A percentile compares a stretch with the other conserved stretches of the same genome.
Evolutionary conservation across 2,329 filamentous ascomycete genomes (phyloP).

Genomic region (Xylaria sp.): DNA sequence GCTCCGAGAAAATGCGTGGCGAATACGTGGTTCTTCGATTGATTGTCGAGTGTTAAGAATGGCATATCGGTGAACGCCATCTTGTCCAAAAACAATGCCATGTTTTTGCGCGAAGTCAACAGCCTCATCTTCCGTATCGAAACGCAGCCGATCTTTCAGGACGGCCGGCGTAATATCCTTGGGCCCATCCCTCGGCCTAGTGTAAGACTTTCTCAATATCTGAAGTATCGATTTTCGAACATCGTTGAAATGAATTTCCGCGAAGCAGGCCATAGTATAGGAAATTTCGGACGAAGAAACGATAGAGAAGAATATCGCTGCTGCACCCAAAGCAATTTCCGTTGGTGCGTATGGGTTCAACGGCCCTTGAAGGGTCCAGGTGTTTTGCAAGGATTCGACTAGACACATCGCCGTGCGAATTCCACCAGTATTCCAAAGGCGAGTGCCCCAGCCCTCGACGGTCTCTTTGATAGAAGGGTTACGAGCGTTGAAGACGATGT

Average conservation of each 20-base stretch:
- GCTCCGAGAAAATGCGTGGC: constrained; percentile 64
- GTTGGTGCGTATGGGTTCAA: constrained; percentile 61
- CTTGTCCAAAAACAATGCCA: constrained; percentile 60
- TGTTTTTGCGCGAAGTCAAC: constrained; percentile 71
- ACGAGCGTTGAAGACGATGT: constrained; percentile 69
- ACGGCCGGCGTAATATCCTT: constrained; percentile 68
- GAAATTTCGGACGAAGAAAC: constrained; percentile 66
- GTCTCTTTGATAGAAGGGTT: constrained; percentile 68
- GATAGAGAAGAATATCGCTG: constrained; percentile 68
- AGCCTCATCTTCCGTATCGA: constrained; percentile 74
- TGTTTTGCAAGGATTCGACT: constrained; percentile 69
- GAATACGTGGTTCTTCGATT: constrained; percentile 60
- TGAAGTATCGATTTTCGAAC: constrained; percentile 68
- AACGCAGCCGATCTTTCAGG: constrained; percentile 68
- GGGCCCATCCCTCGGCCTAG: constrained; percentile 65
- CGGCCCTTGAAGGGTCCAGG: constrained; percentile 66
- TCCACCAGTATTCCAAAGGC: constrained; percentile 65
- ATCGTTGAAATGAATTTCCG: constrained; percentile 72
- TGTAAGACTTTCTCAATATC: constrained; percentile 64
- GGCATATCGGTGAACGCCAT: constrained; percentile 54
- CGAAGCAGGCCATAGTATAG: constrained; percentile 76
- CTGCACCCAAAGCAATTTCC: constrained; percentile 60
- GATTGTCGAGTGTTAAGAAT: constrained; percentile 56
- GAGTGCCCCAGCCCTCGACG: constrained; percentile 64
- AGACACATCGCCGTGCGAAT: constrained; percentile 71